Base-by-base conservation (phyloP, 331 rosid genomes). In the Acacia pycnantha region DNA sequence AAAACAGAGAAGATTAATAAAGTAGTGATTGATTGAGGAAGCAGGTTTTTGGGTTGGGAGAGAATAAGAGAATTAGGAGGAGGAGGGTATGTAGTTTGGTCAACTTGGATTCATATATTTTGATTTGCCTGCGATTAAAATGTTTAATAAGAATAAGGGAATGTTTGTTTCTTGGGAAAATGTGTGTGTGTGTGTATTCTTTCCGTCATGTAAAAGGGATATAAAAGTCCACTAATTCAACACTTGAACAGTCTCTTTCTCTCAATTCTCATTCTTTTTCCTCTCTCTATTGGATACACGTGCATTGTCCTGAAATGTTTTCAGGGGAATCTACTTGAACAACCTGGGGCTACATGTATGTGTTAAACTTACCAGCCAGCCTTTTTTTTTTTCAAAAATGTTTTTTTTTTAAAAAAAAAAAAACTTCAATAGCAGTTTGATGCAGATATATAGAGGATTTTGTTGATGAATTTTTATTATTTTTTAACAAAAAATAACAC, bases 241-340 rank as follows among this genome's bases (percentile, higher is more conserved):
- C 31, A 54, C 70, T 51, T 70, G 80, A 26, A 71, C 37, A 81
- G 44, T 73, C 77, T 13, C 73, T 54, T 24, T 77, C 77, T 54
- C 33, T 77, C 44, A 46, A 50, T n/a, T 73, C 44, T 50, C 56
- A 50, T 50, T 13, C 56, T 50, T 16, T 50, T 54, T 35, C 64
- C 74, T 37, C 80, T 72, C 27, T 77, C 44, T 77, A 58, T 70
- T 50, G 43, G 69, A 73, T 77, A 85, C 89, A 85, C 84, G 81
- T 85, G 87, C 86, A 88, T 82, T 83, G 89, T 88, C 83, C 76
- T 80, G 59, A 82, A 61, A 73, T 78, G 86, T 79, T 75, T 59
- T 24, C 75, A n/a, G 10, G 69, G 87, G 83, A 81, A 81, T 86
- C 76, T 86, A 83, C 68, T 68, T 82, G 79, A 75, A 76, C 18